Percentiles rank a stretch among this genome's conserved stretches.
Evolutionary conservation across 345 rosid genomes (phyloP).

Genomic region (Melaleuca quinquenervia): DNA sequence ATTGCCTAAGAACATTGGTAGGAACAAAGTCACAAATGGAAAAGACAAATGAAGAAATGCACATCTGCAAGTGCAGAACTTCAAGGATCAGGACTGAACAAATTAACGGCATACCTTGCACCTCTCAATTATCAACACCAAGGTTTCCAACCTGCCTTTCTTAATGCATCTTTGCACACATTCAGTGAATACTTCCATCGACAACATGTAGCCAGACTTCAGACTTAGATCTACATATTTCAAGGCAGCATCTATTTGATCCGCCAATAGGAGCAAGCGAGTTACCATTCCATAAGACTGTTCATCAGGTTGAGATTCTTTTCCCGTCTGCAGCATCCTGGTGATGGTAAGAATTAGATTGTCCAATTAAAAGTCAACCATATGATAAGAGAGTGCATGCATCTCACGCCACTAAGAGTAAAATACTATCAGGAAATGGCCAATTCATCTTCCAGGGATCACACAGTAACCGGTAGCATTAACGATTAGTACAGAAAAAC

Average conservation of each 20-base stretch:
- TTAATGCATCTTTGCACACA: slow-evolving; percentile 51
- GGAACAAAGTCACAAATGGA: slow-evolving; percentile 8
- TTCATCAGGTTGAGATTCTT: slow-evolving; percentile 76
- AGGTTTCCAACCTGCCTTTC: slow-evolving; percentile 42
- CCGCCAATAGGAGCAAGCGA: slow-evolving; percentile 33
- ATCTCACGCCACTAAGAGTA: not conserved
- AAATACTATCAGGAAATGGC: not conserved
- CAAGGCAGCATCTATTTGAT: slow-evolving; percentile 57
- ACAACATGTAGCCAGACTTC: slow-evolving; percentile 49
- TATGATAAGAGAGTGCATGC: not conserved
- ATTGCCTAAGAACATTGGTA: slow-evolving; percentile 31
- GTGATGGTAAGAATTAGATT: slow-evolving; percentile 1
- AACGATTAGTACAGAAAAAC: not conserved
- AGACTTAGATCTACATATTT: slow-evolving; percentile 47
- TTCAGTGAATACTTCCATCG: slow-evolving; percentile 37
- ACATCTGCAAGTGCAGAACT: not conserved
- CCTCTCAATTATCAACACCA: slow-evolving; percentile 70
- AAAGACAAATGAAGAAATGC: not conserved
- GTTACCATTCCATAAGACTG: slow-evolving; percentile 69
- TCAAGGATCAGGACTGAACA: not conserved
- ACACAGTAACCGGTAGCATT: not conserved
- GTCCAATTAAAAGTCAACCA: not conserved
- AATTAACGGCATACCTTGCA: slow-evolving; percentile 59
- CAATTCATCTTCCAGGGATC: not conserved
- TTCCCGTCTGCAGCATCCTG: slow-evolving; percentile 82